A percentile compares a stretch with the other conserved stretches of the same genome.
These are phyloP conservation scores for Avena insularis DNA, from an alignment of 176 grass and related monocot species.

Conservation along the genomic window DNA sequence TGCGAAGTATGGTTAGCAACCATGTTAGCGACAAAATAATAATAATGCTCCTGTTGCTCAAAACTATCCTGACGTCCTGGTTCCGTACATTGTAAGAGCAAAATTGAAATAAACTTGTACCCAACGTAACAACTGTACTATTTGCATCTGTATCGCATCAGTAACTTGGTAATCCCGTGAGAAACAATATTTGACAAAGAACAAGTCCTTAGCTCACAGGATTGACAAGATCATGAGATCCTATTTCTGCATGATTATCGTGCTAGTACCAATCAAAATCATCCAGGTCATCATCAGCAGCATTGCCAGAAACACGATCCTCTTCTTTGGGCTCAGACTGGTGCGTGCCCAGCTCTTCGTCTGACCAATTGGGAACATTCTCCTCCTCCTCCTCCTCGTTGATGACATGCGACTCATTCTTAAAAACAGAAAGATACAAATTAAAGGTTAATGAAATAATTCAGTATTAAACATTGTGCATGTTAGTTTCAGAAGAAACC, in stretches of 20 bases:
- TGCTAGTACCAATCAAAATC: conserved; percentile 65
- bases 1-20: background rate
- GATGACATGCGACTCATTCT: conserved; percentile 33
- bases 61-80: background rate
- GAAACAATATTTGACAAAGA: background rate
- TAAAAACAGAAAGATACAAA: background rate
- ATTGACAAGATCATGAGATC: conserved; percentile 3
- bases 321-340: conserved; percentile 37
- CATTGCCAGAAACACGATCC: conserved; percentile 42
- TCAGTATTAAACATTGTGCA: background rate
- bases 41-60: background rate
- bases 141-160: conserved; percentile 15
- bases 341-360: conserved; percentile 3
- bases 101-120: background rate
- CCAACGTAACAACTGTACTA: background rate
- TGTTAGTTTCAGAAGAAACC: conserved; percentile 19
- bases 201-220: background rate
- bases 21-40: background rate
- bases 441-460: conserved; percentile 3
- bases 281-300: conserved; percentile 48
- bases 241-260: background rate
- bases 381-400: conserved; percentile 28
- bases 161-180: background rate
- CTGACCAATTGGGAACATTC: conserved; percentile 33
- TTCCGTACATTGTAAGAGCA: conserved; percentile 21